Percentiles rank a stretch among this genome's conserved stretches.
Evolutionary conservation across 768 basidiomycete species (phyloP).

Genomic region (Mycena rosella): DNA sequence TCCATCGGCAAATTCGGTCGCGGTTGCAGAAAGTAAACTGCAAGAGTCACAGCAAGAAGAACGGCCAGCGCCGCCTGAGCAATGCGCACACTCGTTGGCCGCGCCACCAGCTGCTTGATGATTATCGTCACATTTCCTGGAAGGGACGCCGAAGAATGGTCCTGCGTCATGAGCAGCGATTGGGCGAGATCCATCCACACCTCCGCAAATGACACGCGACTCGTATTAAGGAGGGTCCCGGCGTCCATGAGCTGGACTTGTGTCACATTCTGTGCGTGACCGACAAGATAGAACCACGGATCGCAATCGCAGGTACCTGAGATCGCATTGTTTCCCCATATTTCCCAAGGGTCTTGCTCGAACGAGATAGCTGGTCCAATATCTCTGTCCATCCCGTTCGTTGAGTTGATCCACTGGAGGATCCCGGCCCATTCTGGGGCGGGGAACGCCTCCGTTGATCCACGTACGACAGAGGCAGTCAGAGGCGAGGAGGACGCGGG

Average conservation of each 20-base stretch:
- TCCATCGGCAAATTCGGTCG: constrained; percentile 5
- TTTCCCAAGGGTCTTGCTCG: not conserved
- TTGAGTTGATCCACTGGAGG: constrained; percentile 10
- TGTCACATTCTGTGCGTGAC: not conserved
- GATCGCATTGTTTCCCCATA: not conserved
- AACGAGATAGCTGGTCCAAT: not conserved
- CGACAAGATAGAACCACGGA: constrained; percentile 7
- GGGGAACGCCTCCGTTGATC: not conserved
- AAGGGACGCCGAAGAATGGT: not conserved
- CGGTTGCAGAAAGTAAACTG: constrained; percentile 15
- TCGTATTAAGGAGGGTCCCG: not conserved
- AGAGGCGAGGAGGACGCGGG: not conserved
- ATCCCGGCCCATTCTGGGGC: not conserved
- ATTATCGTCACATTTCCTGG: not conserved
- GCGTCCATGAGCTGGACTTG: not conserved
- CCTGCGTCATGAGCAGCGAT: not conserved
- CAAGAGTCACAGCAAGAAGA: constrained; percentile 1
- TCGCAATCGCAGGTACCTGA: not conserved
- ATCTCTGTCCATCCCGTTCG: not conserved
- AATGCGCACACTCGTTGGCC: constrained; percentile 17
- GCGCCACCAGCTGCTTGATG: constrained; percentile 5
- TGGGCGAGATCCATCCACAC: not conserved
- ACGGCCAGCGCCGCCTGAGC: constrained; percentile 14
- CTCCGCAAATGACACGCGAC: not conserved
- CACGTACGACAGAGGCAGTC: not conserved